These are phyloP conservation scores for Akanthomyces lecanii DNA, from an alignment of 2,329 filamentous ascomycete genomes.

Conservation along the genomic window DNA sequence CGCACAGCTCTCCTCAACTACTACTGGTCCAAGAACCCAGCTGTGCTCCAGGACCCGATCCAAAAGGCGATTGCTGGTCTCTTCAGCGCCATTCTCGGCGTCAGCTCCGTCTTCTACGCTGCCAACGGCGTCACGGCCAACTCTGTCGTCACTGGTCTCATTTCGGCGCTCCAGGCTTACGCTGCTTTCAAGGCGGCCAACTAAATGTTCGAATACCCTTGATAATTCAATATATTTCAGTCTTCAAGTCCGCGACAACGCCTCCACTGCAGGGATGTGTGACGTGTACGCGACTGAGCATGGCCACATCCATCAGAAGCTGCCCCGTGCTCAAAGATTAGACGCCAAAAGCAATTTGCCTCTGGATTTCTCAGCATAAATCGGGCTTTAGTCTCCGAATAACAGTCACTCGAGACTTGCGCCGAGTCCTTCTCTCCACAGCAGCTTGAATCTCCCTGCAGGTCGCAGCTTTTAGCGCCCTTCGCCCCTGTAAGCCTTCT, in stretches of 20 bases:
- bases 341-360: background rate
- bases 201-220: background rate
- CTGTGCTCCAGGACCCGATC: slow-evolving; percentile 10
- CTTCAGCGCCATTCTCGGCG: slow-evolving; percentile 1
- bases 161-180: slow-evolving; percentile 6
- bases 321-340: background rate
- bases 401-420: background rate
- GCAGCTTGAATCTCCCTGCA: background rate
- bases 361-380: background rate
- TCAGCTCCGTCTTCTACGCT: slow-evolving; percentile 6
- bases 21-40: slow-evolving; percentile 16
- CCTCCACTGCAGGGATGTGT: background rate
- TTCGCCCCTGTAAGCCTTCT: slow-evolving; percentile 8
- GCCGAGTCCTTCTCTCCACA: background rate
- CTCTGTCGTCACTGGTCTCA: background rate
- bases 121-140: slow-evolving; percentile 6
- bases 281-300: background rate
- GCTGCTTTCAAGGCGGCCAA: slow-evolving; percentile 14
- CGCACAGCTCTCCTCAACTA: slow-evolving; percentile 14
- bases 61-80: slow-evolving; percentile 10
- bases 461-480: background rate
- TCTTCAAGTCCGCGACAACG: background rate
- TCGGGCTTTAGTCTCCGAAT: background rate
- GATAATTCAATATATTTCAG: background rate
- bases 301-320: background rate